Percentiles rank a stretch among this genome's conserved stretches.
These are phyloP conservation scores for Monascus ruber DNA, from an alignment of 2,329 filamentous ascomycete species.

Conservation along the genomic window DNA sequence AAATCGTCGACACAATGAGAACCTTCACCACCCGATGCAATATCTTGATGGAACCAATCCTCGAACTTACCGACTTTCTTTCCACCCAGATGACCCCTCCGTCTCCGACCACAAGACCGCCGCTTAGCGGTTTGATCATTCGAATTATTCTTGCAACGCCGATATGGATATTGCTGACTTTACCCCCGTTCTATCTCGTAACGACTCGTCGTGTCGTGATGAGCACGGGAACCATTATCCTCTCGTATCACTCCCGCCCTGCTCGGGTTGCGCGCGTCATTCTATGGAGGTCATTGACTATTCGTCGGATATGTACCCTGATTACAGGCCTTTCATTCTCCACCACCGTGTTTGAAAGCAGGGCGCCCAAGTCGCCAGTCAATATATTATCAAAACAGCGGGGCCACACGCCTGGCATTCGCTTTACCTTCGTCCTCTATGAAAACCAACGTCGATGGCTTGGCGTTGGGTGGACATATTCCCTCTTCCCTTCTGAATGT, in stretches of 20 bases:
- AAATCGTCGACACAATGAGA: constrained; percentile 89
- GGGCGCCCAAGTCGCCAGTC: constrained; percentile 21
- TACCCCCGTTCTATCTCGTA: constrained; percentile 73
- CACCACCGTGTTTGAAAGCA: constrained; percentile 26
- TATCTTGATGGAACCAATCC: constrained; percentile 76
- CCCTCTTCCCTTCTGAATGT: constrained; percentile 80
- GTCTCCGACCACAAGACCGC: constrained; percentile 79
- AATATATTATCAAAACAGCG: constrained; percentile 35
- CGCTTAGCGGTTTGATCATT: constrained; percentile 78
- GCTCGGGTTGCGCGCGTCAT: constrained; percentile 76
- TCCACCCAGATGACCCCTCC: constrained; percentile 84
- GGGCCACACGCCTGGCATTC: constrained; percentile 59
- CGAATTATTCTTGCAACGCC: constrained; percentile 81
- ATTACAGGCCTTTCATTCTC: constrained; percentile 70
- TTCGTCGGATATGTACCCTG: constrained; percentile 57
- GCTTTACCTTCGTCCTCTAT: constrained; percentile 92
- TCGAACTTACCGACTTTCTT: constrained; percentile 84
- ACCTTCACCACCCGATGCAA: constrained; percentile 87
- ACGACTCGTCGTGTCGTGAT: constrained; percentile 76
- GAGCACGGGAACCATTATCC: constrained; percentile 69
- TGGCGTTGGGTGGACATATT: constrained; percentile 87
- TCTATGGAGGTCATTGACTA: constrained; percentile 72
- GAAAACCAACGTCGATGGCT: constrained; percentile 96
- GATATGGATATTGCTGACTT: constrained; percentile 71
- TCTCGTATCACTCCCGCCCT: constrained; percentile 87